Evolutionary conservation across 2,329 filamentous ascomycete genomes (phyloP).

Genomic region (Beauveria sp.): DNA sequence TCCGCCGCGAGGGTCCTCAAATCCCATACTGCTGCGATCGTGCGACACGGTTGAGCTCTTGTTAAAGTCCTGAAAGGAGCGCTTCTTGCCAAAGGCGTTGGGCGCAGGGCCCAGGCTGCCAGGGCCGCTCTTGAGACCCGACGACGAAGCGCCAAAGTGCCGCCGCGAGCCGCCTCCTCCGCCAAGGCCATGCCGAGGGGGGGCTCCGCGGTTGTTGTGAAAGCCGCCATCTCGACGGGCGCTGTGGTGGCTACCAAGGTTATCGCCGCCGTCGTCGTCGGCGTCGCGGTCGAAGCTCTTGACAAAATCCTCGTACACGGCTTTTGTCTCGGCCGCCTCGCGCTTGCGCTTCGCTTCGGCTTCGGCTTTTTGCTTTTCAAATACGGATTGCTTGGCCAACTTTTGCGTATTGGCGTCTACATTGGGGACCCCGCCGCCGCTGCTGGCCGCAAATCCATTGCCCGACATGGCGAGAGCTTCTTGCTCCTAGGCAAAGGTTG

Average conservation of each 20-base stretch:
- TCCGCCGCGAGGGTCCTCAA: constrained; percentile 29
- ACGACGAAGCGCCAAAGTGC: constrained; percentile 51
- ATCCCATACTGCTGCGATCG: constrained; percentile 26
- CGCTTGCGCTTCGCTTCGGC: constrained; percentile 79
- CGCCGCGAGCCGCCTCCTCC: constrained; percentile 39
- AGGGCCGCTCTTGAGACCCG: constrained; percentile 50
- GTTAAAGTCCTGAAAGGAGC: constrained; percentile 35
- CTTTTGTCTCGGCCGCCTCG: constrained; percentile 80
- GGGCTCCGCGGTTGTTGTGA: constrained; percentile 11
- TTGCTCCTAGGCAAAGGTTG: not conserved
- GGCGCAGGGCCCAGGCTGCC: constrained; percentile 52
- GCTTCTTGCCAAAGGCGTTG: constrained; percentile 44
- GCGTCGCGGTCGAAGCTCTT: constrained; percentile 66
- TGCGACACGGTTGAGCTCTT: constrained; percentile 24
- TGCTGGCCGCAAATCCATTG: constrained; percentile 35
- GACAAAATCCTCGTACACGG: constrained; percentile 79
- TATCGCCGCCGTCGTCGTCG: constrained; percentile 32
- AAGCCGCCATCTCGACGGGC: constrained; percentile 1
- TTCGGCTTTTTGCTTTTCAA: constrained; percentile 82
- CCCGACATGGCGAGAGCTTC: constrained; percentile 33
- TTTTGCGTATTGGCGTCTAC: constrained; percentile 71
- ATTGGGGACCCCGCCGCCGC: constrained; percentile 51
- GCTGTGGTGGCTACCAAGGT: constrained; percentile 9
- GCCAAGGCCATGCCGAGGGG: constrained; percentile 22
- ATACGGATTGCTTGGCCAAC: constrained; percentile 74